These are phyloP conservation scores for Tolypocladium ovalisporum DNA, from an alignment of 2,329 filamentous ascomycete species.

Conservation along the genomic window DNA sequence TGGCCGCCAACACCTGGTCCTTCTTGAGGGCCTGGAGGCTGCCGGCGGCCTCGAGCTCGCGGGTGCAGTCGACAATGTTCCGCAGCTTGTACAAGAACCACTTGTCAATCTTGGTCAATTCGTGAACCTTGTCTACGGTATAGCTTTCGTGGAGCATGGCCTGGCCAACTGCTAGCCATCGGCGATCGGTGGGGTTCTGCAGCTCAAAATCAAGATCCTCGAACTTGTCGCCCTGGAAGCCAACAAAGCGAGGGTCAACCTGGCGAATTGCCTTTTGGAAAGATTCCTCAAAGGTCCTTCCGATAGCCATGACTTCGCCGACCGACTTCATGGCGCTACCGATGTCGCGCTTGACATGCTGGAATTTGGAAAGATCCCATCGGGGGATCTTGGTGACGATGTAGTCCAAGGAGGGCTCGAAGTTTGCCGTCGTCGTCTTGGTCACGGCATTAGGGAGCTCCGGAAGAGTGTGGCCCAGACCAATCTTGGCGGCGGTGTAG, in stretches of 20 bases:
- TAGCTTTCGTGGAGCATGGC: constrained; percentile 97
- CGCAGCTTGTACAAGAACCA: constrained; percentile 99
- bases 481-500: constrained; percentile 97
- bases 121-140: constrained; percentile 81
- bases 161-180: constrained; percentile 95
- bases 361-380: constrained; percentile 98
- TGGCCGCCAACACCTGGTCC: constrained; percentile 79
- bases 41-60: constrained; percentile 74
- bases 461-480: constrained; percentile 86
- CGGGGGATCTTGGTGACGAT: constrained; percentile 97
- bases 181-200: constrained; percentile 85
- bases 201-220: constrained; percentile 85
- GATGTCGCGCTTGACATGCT: constrained; percentile 95
- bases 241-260: constrained; percentile 83
- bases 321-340: constrained; percentile 99
- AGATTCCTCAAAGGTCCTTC: constrained; percentile 95
- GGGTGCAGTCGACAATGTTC: constrained; percentile 88
- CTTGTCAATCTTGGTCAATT: constrained; percentile 96
- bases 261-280: constrained; percentile 98
- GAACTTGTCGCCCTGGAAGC: constrained; percentile 93
- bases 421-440: constrained; percentile 97
- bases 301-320: constrained; percentile 98
- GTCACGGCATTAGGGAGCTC: constrained; percentile 97
- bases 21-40: constrained; percentile 77
- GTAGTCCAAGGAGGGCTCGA: constrained; percentile 94